Evolutionary conservation across 495 filamentous ascomycete genomes (phyloP), one percentile per base, ranked within the genome.

Genomic region (Trichodelitschia bisporula): DNA sequence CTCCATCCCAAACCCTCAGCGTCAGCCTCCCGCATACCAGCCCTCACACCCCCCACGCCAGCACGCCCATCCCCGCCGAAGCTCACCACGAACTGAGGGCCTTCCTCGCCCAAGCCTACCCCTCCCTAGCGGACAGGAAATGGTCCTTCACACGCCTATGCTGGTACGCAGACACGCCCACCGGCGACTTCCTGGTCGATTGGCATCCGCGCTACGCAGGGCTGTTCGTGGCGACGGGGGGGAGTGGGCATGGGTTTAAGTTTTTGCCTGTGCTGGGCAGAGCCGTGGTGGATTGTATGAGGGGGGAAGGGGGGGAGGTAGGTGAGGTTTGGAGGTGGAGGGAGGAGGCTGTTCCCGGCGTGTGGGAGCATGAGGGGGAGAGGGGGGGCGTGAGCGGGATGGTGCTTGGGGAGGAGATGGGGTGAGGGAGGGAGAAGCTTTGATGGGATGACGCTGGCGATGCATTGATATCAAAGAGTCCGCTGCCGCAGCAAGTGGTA

Each of bases 241-340:
- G 76, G 10, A 77, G 70, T 41, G 82, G 82, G 2, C 83, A 93
- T 47, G 82, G 48, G 3, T 91, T 73, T 55, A 91, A 91, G 46
- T 91, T 91, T 47, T 49, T 90, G 47, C 82, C 82, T 2, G 69
- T 90, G 11, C 48, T 91, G 9, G 82, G 83, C 10, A 73, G 77
- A 31, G 69, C 69, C 44, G 59, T 90, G 26, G 69, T 71, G 9
- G 69, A 78, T 40, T 62, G 65, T 17, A 44, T 90, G 15, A 54
- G 63, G 44, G 56, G 64, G 2, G 49, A 48, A 4, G 55, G 65
- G 19, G 45, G 58, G 13, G 62, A 77, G 42, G 53, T 64, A 19
- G 62, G 64, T 0, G 43, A 45, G 4, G 62, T 65, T 40, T 61
- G 77, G 31, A 42, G 40, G 13, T 44, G 57, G 10, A 58, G 35